phyloP scores from a whole-genome alignment of 495 filamentous ascomycete species.

The Podospora pseudocomata region DNA sequence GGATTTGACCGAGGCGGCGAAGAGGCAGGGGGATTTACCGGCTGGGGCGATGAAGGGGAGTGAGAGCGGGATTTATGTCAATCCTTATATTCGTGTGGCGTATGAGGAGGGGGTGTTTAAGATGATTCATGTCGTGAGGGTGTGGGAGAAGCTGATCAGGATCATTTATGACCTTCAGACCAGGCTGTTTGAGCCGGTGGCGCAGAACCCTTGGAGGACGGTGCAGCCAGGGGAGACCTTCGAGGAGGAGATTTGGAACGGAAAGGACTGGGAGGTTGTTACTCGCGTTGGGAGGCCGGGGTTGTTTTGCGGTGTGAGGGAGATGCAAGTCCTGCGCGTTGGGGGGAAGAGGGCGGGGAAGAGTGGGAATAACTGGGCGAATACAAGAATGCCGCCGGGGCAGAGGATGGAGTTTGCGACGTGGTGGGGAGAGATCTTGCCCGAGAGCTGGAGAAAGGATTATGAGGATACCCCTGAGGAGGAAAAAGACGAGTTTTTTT shows the following conservation, averaged over 20 bases:
- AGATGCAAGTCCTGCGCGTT: slow-evolving; percentile 28
- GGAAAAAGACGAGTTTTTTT: slow-evolving; percentile 11
- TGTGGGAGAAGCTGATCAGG: slow-evolving; percentile 58
- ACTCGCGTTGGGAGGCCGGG: slow-evolving; percentile 27
- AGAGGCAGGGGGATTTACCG: slow-evolving; percentile 16
- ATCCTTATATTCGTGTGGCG: slow-evolving; percentile 67
- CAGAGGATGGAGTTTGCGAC: slow-evolving; percentile 25
- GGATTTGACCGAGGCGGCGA: slow-evolving; percentile 49
- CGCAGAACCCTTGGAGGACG: slow-evolving; percentile 55
- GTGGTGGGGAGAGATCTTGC: slow-evolving; percentile 11
- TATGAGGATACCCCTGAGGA: not conserved
- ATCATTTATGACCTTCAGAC: slow-evolving; percentile 55
- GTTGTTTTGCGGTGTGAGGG: slow-evolving; percentile 36
- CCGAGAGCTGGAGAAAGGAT: slow-evolving; percentile 7
- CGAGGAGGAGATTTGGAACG: slow-evolving; percentile 51
- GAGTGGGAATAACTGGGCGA: slow-evolving; percentile 28
- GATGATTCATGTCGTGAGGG: slow-evolving; percentile 53
- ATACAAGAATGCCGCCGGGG: slow-evolving; percentile 31
- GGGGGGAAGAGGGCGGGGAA: slow-evolving; percentile 19
- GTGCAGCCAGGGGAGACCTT: slow-evolving; percentile 54
- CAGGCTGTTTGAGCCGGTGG: slow-evolving; percentile 45
- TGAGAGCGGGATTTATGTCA: slow-evolving; percentile 25
- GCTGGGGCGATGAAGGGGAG: slow-evolving; percentile 39
- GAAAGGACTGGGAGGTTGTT: slow-evolving; percentile 24
- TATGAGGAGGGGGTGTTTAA: slow-evolving; percentile 53